These are phyloP conservation scores for Parasitella parasitica DNA, from an alignment of 371 early-diverging fungal genomes.

Conservation along the genomic window DNA sequence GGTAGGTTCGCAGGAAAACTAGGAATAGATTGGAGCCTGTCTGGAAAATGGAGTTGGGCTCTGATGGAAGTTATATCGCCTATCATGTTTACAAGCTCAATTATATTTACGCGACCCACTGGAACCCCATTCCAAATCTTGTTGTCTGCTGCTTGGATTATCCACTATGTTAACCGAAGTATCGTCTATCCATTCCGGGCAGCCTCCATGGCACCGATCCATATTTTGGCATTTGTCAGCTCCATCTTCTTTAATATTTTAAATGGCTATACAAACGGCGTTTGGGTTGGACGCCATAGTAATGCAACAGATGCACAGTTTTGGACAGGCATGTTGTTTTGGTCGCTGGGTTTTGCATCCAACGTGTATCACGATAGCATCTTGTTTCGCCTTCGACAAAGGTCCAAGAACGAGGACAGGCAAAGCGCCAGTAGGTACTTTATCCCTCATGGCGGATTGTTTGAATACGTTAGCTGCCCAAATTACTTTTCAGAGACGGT, in stretches of 20 bases:
- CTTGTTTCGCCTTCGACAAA: slow-evolving; percentile 41
- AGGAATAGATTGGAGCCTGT: slow-evolving; percentile 20
- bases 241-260: slow-evolving; percentile 48
- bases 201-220: slow-evolving; percentile 50
- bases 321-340: slow-evolving; percentile 42
- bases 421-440: slow-evolving; percentile 33
- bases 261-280: slow-evolving; percentile 66
- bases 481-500: slow-evolving; percentile 63
- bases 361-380: slow-evolving; percentile 61
- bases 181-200: slow-evolving; percentile 56
- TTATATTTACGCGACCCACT: slow-evolving; percentile 14
- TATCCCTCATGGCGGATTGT: slow-evolving; percentile 60
- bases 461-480: slow-evolving; percentile 60
- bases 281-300: slow-evolving; percentile 40
- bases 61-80: slow-evolving; percentile 45
- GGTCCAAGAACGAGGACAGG: slow-evolving; percentile 1
- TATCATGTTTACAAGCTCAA: slow-evolving; percentile 19
- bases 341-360: slow-evolving; percentile 44
- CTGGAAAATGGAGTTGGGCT: slow-evolving; percentile 43
- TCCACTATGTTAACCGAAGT: slow-evolving; percentile 61
- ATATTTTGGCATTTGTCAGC: slow-evolving; percentile 23
- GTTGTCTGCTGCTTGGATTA: slow-evolving; percentile 43
- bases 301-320: not conserved
- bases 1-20: slow-evolving; percentile 33
- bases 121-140: slow-evolving; percentile 30